These are phyloP conservation scores for Globisporangium nodosum DNA, from an alignment of 352 stramenopile species.

Conservation along the genomic window DNA sequence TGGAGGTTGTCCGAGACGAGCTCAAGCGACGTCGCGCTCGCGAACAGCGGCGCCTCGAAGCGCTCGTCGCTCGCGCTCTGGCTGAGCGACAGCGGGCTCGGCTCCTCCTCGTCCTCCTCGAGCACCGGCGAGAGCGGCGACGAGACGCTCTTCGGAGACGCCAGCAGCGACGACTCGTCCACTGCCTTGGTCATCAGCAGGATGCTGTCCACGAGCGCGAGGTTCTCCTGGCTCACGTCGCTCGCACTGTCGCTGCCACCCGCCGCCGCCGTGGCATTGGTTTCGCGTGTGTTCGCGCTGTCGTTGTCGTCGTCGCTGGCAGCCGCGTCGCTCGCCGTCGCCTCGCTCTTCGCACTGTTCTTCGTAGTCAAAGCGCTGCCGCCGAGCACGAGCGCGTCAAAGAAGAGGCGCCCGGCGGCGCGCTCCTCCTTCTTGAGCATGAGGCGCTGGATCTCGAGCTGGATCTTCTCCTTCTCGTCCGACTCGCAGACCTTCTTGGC, in stretches of 20 bases:
- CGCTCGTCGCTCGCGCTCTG: slow-evolving; percentile 6
- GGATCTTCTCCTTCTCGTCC: slow-evolving; percentile 80
- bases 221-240: slow-evolving; percentile 43
- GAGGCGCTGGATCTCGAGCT: slow-evolving; percentile 77
- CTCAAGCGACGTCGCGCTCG: slow-evolving; percentile 41
- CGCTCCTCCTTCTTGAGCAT: slow-evolving; percentile 65
- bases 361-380: neutral
- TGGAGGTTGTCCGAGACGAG: slow-evolving; percentile 75
- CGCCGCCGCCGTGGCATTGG: neutral
- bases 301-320: slow-evolving; percentile 8
- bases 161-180: slow-evolving; percentile 45
- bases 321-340: neutral
- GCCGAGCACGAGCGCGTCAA: slow-evolving; percentile 26
- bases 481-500: slow-evolving; percentile 81
- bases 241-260: neutral
- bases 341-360: neutral
- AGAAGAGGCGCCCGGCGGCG: slow-evolving; percentile 19
- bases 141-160: slow-evolving; percentile 58
- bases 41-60: slow-evolving; percentile 19
- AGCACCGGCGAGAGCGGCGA: slow-evolving; percentile 42
- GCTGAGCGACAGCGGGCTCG: slow-evolving; percentile 10
- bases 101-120: slow-evolving; percentile 39
- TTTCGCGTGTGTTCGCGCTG: neutral
- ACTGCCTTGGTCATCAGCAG: slow-evolving; percentile 72
- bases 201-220: slow-evolving; percentile 70